Evolutionary conservation across 106 monocot species (phyloP).

Genomic region (Dendrobium catenatum): DNA sequence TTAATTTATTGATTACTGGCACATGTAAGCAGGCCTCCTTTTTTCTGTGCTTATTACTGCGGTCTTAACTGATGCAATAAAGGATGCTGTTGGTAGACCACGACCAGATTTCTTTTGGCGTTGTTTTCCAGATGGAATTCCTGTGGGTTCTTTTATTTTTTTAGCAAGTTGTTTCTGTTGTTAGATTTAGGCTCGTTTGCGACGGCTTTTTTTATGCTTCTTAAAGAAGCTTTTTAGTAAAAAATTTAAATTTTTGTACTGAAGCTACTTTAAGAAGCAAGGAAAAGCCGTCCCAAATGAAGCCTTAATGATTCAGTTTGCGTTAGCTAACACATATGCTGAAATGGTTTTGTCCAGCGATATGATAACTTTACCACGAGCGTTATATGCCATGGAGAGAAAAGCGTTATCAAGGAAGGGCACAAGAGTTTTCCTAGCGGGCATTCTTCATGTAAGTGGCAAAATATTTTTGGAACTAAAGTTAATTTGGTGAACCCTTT

Average conservation of each 20-base stretch:
- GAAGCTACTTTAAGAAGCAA: too few species aligned
- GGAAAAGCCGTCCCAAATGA: too few species aligned
- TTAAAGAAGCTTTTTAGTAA: not conserved
- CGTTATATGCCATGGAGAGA: conserved; percentile 34
- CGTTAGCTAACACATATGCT: not conserved
- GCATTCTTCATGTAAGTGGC: conserved; percentile 39
- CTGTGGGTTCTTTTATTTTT: conserved; percentile 12
- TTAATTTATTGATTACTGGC: not conserved
- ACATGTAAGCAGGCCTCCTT: conserved; percentile 32
- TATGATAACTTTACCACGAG: conserved; percentile 22
- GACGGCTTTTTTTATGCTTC: not conserved
- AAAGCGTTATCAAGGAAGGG: conserved; percentile 39
- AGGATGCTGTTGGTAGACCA: conserved; percentile 65
- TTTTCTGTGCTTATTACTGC: conserved; percentile 66
- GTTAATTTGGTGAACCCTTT: too few species aligned
- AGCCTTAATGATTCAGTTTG: not conserved
- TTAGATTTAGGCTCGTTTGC: too few species aligned
- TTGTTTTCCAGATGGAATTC: conserved; percentile 62
- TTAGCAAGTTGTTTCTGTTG: too few species aligned
- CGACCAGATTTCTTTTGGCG: conserved; percentile 78
- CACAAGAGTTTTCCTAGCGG: conserved; percentile 55
- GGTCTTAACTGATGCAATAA: conserved; percentile 64
- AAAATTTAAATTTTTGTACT: too few species aligned
- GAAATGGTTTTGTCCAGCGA: conserved; percentile 6
- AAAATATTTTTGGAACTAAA: not conserved